Evolutionary conservation across 208 protist species (phyloP).

Genomic region (Vickermania ingenoplastis): DNA sequence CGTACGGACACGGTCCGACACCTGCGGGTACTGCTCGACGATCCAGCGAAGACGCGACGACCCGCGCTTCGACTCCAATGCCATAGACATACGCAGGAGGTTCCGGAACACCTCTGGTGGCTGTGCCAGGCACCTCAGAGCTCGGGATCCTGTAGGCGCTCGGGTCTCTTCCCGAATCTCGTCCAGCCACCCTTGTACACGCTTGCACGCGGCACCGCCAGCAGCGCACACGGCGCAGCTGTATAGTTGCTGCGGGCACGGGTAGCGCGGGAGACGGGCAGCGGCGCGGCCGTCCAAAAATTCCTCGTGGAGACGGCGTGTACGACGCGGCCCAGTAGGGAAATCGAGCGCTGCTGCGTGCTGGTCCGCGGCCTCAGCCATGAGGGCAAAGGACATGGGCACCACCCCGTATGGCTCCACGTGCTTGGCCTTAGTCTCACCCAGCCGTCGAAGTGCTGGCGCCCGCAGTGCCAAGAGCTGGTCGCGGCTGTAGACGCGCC

Average conservation of each 20-base stretch:
- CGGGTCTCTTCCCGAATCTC: conserved; percentile 1
- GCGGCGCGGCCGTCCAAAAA: neutral
- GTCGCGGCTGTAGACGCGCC: conserved; percentile 13
- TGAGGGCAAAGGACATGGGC: conserved; percentile 22
- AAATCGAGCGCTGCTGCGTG: too few relatives aligned
- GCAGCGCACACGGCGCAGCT: conserved; percentile 20
- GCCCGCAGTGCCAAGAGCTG: conserved; percentile 20
- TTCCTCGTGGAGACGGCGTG: too few relatives aligned
- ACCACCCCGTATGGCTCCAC: conserved; percentile 33
- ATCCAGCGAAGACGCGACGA: conserved; percentile 66
- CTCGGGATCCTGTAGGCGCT: conserved; percentile 7
- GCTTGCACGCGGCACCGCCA: neutral
- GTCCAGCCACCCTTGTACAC: neutral
- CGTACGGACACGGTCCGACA: conserved; percentile 41
- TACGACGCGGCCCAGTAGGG: too few relatives aligned
- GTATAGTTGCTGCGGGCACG: conserved; percentile 9
- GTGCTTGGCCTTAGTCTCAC: conserved; percentile 21
- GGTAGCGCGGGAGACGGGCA: neutral
- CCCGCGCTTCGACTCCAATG: conserved; percentile 75
- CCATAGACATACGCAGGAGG: conserved; percentile 52
- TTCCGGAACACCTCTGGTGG: conserved; percentile 50
- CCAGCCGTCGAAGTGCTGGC: conserved; percentile 16
- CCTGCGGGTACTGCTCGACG: conserved; percentile 44
- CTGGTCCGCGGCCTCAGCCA: conserved; percentile 14
- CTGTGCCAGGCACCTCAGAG: conserved; percentile 51